Conservation (phyloP, 2,329 filamentous ascomycete genomes). For the Clarireedia hainanense region DNA sequence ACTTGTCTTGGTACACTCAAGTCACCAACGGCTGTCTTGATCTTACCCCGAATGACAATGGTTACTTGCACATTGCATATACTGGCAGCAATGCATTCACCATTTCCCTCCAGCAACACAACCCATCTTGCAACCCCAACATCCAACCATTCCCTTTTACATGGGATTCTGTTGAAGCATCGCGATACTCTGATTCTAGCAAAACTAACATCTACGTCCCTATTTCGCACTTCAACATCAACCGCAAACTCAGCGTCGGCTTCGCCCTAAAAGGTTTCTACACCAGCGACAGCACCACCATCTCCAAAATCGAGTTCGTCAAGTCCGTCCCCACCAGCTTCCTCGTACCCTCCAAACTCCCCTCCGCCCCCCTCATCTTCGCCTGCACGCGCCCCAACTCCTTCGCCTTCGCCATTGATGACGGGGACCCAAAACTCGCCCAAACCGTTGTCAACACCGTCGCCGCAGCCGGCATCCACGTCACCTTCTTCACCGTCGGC, state of each 20-base stretch:
- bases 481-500: constrained; percentile 66
- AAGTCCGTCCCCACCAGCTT: constrained; percentile 42
- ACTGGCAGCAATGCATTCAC: constrained; percentile 55
- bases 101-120: constrained; percentile 59
- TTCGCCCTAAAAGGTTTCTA: constrained; percentile 60
- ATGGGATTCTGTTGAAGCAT: constrained; percentile 59
- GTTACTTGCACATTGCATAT: constrained; percentile 59
- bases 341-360: constrained; percentile 49
- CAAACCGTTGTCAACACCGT: constrained; percentile 54
- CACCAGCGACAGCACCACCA: constrained; percentile 38
- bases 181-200: constrained; percentile 44
- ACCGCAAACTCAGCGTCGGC: constrained; percentile 47
- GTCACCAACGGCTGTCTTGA: constrained; percentile 48
- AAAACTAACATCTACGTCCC: constrained; percentile 56
- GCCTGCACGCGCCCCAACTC: constrained; percentile 60
- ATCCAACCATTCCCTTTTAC: constrained; percentile 57
- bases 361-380: constrained; percentile 53
- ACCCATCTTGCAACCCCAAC: constrained; percentile 46
- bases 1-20: constrained; percentile 54
- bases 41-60: constrained; percentile 43
- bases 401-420: constrained; percentile 66
- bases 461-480: constrained; percentile 51
- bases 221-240: constrained; percentile 56
- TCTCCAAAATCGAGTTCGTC: constrained; percentile 55
- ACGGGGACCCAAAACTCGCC: constrained; percentile 52